phyloP scores from a whole-genome alignment of 768 basidiomycete genomes.

The Coprinopsis strossmayeri region DNA sequence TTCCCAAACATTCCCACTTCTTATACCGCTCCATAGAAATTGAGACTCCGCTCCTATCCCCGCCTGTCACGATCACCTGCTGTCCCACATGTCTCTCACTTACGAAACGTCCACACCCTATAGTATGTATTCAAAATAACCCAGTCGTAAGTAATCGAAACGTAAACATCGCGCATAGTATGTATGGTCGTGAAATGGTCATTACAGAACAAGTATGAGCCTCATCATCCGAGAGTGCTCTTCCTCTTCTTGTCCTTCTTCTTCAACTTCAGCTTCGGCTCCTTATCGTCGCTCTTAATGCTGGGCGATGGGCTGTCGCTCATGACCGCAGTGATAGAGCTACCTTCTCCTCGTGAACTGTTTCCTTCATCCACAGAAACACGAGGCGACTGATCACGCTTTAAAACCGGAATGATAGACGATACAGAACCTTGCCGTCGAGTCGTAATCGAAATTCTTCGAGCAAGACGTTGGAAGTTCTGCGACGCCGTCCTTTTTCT shows the following conservation, averaged over 20 bases:
- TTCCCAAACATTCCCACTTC: background rate
- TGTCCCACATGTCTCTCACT: background rate
- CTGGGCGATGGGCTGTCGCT: constrained; percentile 54
- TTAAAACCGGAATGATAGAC: constrained; percentile 49
- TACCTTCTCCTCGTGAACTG: constrained; percentile 32
- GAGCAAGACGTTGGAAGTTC: constrained; percentile 77
- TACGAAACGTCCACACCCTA: no score
- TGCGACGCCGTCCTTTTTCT: constrained; percentile 78
- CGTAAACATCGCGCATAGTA: constrained; percentile 22
- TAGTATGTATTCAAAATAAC: no score
- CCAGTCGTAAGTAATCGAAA: constrained; percentile 29
- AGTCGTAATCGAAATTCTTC: constrained; percentile 62
- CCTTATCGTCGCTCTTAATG: constrained; percentile 47
- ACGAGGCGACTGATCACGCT: constrained; percentile 40
- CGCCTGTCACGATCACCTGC: constrained; percentile 8
- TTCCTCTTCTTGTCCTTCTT: constrained; percentile 57
- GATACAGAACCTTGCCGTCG: constrained; percentile 49
- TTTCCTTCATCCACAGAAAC: constrained; percentile 40
- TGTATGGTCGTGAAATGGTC: background rate
- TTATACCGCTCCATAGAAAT: background rate
- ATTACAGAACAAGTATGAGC: constrained; percentile 18
- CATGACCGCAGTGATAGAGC: constrained; percentile 25
- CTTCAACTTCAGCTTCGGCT: constrained; percentile 54
- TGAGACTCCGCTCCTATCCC: background rate
- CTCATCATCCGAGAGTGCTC: constrained; percentile 19